These are phyloP conservation scores for Brassica nigra DNA, from an alignment of 345 rosid species.

Conservation along the genomic window DNA sequence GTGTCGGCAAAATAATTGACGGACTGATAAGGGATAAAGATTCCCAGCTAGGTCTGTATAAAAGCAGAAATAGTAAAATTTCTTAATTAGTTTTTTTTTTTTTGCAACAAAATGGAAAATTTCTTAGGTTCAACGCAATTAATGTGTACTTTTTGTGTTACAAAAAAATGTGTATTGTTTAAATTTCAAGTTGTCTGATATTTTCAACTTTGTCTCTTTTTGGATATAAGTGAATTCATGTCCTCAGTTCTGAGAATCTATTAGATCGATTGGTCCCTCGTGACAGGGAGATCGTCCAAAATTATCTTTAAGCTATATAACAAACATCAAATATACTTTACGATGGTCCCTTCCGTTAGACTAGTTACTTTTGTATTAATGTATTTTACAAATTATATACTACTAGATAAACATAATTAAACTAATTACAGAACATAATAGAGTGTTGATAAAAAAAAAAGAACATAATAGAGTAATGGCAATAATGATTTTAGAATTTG, in stretches of 20 bases:
- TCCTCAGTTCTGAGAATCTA: not conserved
- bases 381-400: not conserved
- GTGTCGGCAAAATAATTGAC: slow-evolving; percentile 36
- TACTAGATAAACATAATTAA: not conserved
- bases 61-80: slow-evolving; percentile 31
- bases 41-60: slow-evolving; percentile 25
- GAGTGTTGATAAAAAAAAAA: not conserved
- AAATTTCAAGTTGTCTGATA: not conserved
- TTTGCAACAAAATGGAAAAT: not conserved
- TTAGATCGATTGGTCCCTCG: not conserved
- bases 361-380: not conserved
- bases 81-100: not conserved
- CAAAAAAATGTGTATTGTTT: not conserved
- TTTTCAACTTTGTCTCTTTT: not conserved
- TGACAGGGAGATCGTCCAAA: not conserved
- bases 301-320: not conserved
- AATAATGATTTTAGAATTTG: not conserved
- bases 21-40: slow-evolving; percentile 34
- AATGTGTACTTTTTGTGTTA: slow-evolving; percentile 12
- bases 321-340: slow-evolving; percentile 15
- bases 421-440: not conserved
- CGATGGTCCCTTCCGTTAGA: not conserved
- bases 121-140: slow-evolving; percentile 18
- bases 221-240: not conserved
- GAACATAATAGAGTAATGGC: not conserved